Base-by-base conservation (phyloP, 345 rosid species). In the Xanthoceras sorbifolium region DNA sequence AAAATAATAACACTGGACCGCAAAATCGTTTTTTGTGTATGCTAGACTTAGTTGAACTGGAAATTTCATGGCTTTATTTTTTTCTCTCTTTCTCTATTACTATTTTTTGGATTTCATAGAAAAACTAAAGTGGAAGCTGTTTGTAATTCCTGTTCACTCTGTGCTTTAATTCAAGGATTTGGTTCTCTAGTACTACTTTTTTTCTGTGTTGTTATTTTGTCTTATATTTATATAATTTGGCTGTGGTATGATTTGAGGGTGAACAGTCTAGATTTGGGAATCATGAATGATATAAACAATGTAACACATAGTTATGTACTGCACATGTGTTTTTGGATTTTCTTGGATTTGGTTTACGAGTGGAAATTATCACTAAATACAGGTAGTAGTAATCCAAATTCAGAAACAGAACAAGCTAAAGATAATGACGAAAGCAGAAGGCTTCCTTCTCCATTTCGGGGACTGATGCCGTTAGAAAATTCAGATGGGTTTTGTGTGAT, bases 401-500 rank as follows among this genome's bases (percentile, higher is more conserved):
- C 86, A 4, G 85, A 80, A 55, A 62, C 82, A 23, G 90, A 86
- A 73, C 73, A 66, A 28, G 60, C 60, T 0, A 80, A 74, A 25
- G 97, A 87, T 25, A 85, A 77, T 46, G 79, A 78, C 26, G 82
- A 81, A 69, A 72, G 52, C 17, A 82, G 83, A 80, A 80, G 65
- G 64, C 71, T 85, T 72, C 83, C 91, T 61, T 86, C 92, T 40
- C 96, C 96, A 1, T 66, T 78, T 75, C 67, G 75, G 63, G 90
- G 89, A 64, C 42, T 81, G 76, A 52, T 79, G 84, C 92, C 97
- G 2, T 11, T 70, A 22, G 96, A 90, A 66, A 90, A 84, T 77
- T 85, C 87, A 18, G 99, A 95, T 80, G 85, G 78, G 25, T 82
- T 84, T 68, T 88, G 87, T 73, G 76, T 88, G 6, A 91, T 93